Percentiles rank a stretch among this genome's conserved stretches.
Conservation (phyloP, 140 eudicot species). For the Senecio squalidus region DNA sequence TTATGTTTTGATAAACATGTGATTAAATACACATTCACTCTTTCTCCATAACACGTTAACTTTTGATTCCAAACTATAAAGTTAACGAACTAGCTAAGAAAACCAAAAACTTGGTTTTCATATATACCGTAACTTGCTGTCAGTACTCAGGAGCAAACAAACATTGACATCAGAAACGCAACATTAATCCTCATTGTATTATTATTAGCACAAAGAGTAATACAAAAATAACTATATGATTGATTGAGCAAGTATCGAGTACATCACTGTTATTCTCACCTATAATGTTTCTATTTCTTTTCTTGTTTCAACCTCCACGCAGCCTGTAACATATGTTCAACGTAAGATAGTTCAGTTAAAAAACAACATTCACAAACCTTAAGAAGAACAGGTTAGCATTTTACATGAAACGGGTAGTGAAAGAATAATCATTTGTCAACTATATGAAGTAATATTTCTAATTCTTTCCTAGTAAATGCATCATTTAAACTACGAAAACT, state of each 20-base stretch:
- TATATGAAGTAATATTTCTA: background rate
- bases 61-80: no score
- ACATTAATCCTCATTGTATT: slow-evolving; percentile 8
- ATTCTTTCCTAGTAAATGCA: background rate
- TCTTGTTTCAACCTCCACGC: slow-evolving; percentile 12
- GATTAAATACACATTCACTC: no score
- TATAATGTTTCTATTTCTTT: background rate
- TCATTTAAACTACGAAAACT: background rate
- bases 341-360: background rate
- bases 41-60: no score
- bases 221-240: background rate
- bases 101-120: background rate
- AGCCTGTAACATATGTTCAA: slow-evolving; percentile 11
- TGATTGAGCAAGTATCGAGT: background rate
- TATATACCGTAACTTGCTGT: background rate
- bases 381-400: background rate
- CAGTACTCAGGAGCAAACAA: background rate
- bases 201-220: background rate
- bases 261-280: slow-evolving; percentile 22
- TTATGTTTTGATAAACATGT: no score
- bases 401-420: background rate
- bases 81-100: background rate
- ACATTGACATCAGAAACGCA: background rate
- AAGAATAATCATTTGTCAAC: background rate
- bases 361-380: background rate